Evolutionary conservation across 495 filamentous ascomycete species (phyloP).

Genomic region (Ramalina intermedia): DNA sequence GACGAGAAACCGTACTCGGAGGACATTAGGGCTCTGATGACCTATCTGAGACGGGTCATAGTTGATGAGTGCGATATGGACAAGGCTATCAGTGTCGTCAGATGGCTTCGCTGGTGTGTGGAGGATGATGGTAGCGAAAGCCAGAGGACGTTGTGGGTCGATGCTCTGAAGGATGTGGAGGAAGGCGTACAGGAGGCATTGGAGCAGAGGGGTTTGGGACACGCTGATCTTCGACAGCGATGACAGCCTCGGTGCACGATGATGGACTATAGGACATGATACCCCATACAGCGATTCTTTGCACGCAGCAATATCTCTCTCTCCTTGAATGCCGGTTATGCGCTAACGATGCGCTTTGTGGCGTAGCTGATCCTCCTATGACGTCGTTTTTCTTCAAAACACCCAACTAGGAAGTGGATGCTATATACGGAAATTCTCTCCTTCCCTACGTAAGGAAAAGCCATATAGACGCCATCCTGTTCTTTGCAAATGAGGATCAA

Average conservation of each 20-base stretch:
- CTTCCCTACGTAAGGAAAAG: no score
- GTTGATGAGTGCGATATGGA: constrained; percentile 58
- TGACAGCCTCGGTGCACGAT: not conserved
- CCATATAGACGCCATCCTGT: not conserved
- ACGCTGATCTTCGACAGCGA: constrained; percentile 33
- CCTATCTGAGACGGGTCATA: constrained; percentile 56
- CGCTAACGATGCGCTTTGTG: no score
- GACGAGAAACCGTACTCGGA: constrained; percentile 58
- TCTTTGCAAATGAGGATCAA: not conserved
- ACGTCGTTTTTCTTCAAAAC: no score
- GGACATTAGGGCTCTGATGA: constrained; percentile 57
- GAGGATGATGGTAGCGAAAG: constrained; percentile 35
- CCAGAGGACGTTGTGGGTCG: constrained; percentile 26
- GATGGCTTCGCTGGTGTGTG: constrained; percentile 55
- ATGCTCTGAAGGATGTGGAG: constrained; percentile 41
- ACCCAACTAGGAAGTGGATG: no score
- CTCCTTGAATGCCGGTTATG: no score
- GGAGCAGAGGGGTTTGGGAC: constrained; percentile 45
- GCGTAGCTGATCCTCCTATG: no score
- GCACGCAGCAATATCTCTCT: no score
- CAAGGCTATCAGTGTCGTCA: constrained; percentile 52
- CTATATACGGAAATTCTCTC: no score
- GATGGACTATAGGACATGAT: no score
- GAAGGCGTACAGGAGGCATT: constrained; percentile 45
- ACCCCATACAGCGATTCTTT: no score